These are phyloP conservation scores for Pseudogymnoascus sp. DNA, from an alignment of 2,329 filamentous ascomycete species.

Conservation along the genomic window DNA sequence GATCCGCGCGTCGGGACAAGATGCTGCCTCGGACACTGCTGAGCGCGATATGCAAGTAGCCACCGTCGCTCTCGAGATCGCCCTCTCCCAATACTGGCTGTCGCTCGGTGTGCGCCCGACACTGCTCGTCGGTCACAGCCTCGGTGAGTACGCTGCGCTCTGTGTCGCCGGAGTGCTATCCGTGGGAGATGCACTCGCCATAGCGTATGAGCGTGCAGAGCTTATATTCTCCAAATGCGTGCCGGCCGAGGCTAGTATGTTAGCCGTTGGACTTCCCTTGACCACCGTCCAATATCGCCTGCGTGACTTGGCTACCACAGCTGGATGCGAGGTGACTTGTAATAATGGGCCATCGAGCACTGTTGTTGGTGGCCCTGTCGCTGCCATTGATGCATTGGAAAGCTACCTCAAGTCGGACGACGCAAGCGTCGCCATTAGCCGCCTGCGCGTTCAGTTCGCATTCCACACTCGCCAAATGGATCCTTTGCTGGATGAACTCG, in stretches of 20 bases:
- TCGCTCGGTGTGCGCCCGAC: conserved; percentile 46
- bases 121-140: conserved; percentile 33
- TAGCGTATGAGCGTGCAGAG: conserved; percentile 29
- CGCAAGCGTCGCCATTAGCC: conserved; percentile 33
- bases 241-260: conserved; percentile 44
- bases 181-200: conserved; percentile 23
- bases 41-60: conserved; percentile 40
- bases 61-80: conserved; percentile 43
- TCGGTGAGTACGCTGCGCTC: conserved; percentile 31
- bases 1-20: conserved; percentile 14
- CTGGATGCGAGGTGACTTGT: not conserved
- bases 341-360: not conserved
- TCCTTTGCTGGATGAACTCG: conserved; percentile 50
- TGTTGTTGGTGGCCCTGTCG: not conserved
- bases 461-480: conserved; percentile 58
- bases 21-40: not conserved
- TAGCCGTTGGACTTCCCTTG: conserved; percentile 20
- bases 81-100: conserved; percentile 44
- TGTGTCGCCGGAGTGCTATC: conserved; percentile 26
- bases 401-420: not conserved
- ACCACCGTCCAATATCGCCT: not conserved
- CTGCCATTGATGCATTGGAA: not conserved
- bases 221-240: conserved; percentile 41
- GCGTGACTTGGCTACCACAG: not conserved
- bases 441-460: conserved; percentile 55